Evolutionary conservation across 441 rosid genomes (phyloP).

Genomic region (Pelargonium fulgidum): DNA sequence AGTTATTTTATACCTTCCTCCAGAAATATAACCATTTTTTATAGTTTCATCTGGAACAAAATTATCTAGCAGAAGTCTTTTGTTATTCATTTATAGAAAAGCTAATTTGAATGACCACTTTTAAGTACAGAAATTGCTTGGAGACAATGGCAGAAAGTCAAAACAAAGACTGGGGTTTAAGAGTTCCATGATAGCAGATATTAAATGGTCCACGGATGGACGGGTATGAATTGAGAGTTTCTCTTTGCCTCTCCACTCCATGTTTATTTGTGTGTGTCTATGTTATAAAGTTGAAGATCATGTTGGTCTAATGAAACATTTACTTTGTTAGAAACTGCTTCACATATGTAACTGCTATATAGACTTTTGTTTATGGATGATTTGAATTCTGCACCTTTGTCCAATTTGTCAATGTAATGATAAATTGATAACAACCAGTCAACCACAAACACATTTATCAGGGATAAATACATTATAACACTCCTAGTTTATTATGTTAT

Average conservation of each 20-base stretch:
- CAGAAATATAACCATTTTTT: background rate
- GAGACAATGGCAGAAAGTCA: slow-evolving; percentile 20
- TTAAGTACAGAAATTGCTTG: slow-evolving; percentile 22
- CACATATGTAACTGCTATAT: background rate
- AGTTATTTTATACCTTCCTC: slow-evolving; percentile 3
- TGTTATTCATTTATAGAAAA: background rate
- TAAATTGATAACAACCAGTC: too few species aligned
- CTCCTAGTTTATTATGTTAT: background rate
- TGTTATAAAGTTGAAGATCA: background rate
- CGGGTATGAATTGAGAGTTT: slow-evolving; percentile 18
- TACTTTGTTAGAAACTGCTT: background rate
- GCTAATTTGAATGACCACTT: background rate
- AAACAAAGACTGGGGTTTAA: slow-evolving; percentile 27
- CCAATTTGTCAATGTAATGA: background rate
- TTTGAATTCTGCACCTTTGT: background rate
- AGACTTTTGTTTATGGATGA: background rate
- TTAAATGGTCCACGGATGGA: slow-evolving; percentile 27
- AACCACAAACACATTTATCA: background rate
- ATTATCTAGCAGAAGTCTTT: background rate
- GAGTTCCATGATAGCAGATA: slow-evolving; percentile 28
- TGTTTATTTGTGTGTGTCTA: background rate
- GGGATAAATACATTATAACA: background rate
- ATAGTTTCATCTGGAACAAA: background rate
- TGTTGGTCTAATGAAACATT: background rate
- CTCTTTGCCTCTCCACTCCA: background rate